phyloP scores from a whole-genome alignment of 2,329 filamentous ascomycete genomes.

The Monosporascus ibericus region DNA sequence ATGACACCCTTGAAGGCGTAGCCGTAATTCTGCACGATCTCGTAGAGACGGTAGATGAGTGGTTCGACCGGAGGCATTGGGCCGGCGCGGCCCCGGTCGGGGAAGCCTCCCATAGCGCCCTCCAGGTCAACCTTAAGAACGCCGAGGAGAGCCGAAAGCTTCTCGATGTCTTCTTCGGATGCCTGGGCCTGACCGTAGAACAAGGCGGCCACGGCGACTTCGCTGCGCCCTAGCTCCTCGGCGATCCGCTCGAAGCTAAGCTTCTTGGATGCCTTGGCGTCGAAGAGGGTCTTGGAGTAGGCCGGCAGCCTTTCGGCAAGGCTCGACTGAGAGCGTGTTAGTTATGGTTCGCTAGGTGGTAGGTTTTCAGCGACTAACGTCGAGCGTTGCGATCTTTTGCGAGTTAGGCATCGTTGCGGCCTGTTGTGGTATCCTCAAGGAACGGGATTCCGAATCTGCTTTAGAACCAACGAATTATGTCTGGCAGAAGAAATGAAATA shows the following conservation, averaged over 20 bases:
- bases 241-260: constrained; percentile 78
- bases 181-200: constrained; percentile 86
- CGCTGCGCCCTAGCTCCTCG: constrained; percentile 64
- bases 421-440: background rate
- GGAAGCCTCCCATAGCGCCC: constrained; percentile 63
- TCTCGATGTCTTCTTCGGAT: constrained; percentile 59
- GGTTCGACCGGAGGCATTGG: constrained; percentile 84
- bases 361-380: constrained; percentile 14
- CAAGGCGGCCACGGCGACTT: constrained; percentile 79
- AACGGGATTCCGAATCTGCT: too few species aligned
- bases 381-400: constrained; percentile 21
- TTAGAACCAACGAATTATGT: too few species aligned
- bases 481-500: too few species aligned
- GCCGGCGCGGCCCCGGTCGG: constrained; percentile 71
- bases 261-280: constrained; percentile 68
- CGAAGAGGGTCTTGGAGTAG: constrained; percentile 69
- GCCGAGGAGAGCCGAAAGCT: constrained; percentile 59
- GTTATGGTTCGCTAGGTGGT: background rate
- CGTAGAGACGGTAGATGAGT: constrained; percentile 83
- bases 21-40: constrained; percentile 95
- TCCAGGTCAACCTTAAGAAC: constrained; percentile 52
- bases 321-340: constrained; percentile 43
- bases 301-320: constrained; percentile 63
- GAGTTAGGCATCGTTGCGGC: constrained; percentile 16
- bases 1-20: constrained; percentile 92